Evolutionary conservation across 1,284 basidiomycete genomes (phyloP), one percentile per base, ranked within the genome.

Genomic region (Dichomitus squalens): DNA sequence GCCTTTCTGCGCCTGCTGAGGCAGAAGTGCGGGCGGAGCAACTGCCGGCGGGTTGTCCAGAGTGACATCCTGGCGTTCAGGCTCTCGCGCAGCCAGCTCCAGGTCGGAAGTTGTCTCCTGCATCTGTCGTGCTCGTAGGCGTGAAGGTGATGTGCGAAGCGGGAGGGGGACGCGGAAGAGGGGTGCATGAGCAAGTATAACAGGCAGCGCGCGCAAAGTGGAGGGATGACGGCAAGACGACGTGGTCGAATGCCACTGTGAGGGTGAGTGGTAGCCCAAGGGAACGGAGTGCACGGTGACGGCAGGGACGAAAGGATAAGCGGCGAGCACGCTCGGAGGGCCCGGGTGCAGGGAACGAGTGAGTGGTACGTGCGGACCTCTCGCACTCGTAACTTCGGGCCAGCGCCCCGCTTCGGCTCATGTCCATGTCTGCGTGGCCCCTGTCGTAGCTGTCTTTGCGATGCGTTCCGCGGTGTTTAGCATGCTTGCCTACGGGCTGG

Each of bases 311-410:
- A 62, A 61, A 64, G 64, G 40, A 39, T 50, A 54, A 65, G 54
- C 49, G 65, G 55, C 47, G 51, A 35, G 23, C 43, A 47, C 35
- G 16, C 18, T 38, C 44, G 18, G 29, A 34, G 3, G 16, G 27
- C 29, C 14, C 27, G 29, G 44, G 18, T 47, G 55, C 20, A 52
- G 61, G 62, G 57, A 63, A 65, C 65, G 61, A 53, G 44, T 34
- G 52, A 52, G 36, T 59, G 65, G 65, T 60, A 62, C 44, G n/a
- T 18, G 7, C n/a, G 27, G 31, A 11, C n/a, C n/a, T n/a, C n/a
- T n/a, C n/a, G n/a, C n/a, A n/a, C 63, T 54, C 55, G 16, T 27
- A 16, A 52, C 46, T 50, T 47, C 49, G 46, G 41, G 51, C 41
- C 38, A 61, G 58, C 56, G 49, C 50, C 58, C 40, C 21, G 27